Evolutionary conservation across 228 moss, liverwort and hornwort genomes (phyloP).

Genomic region (Sphagnum fallax): DNA sequence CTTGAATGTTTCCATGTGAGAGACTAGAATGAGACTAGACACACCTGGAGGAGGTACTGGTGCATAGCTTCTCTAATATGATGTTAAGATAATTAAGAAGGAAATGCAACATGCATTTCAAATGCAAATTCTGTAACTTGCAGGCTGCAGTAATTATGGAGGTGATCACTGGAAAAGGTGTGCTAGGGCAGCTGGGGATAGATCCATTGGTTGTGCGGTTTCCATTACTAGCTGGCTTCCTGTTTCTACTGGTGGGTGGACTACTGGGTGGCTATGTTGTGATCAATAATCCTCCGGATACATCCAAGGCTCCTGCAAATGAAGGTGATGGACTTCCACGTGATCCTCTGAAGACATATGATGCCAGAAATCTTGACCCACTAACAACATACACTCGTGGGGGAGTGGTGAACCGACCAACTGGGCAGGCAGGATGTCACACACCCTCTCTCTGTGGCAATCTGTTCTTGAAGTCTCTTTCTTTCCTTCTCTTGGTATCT

Average conservation of each 20-base stretch:
- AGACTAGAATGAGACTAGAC: background rate
- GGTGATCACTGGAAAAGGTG: conserved; percentile 58
- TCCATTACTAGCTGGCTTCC: conserved; percentile 46
- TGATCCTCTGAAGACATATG: conserved; percentile 48
- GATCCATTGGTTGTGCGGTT: conserved; percentile 46
- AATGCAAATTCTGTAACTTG: background rate
- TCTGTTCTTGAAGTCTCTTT: background rate
- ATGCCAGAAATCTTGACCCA: conserved; percentile 41
- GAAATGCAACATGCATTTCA: too few relatives aligned
- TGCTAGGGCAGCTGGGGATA: conserved; percentile 54
- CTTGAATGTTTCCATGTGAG: too few relatives aligned
- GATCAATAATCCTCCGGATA: conserved; percentile 58
- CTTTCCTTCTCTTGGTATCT: too few relatives aligned
- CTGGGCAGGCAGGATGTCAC: conserved; percentile 31
- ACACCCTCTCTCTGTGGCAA: background rate
- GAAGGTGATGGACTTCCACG: conserved; percentile 53
- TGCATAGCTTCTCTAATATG: background rate
- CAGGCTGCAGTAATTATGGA: conserved; percentile 64
- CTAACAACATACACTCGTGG: conserved; percentile 58
- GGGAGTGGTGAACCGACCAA: conserved; percentile 41
- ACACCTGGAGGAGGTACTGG: background rate
- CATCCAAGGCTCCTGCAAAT: conserved; percentile 54
- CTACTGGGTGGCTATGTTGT: conserved; percentile 60
- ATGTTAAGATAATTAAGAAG: too few relatives aligned
- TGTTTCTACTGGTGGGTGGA: conserved; percentile 53